Conservation (phyloP, 495 filamentous ascomycete genomes). For the Penicillium tannophilum region DNA sequence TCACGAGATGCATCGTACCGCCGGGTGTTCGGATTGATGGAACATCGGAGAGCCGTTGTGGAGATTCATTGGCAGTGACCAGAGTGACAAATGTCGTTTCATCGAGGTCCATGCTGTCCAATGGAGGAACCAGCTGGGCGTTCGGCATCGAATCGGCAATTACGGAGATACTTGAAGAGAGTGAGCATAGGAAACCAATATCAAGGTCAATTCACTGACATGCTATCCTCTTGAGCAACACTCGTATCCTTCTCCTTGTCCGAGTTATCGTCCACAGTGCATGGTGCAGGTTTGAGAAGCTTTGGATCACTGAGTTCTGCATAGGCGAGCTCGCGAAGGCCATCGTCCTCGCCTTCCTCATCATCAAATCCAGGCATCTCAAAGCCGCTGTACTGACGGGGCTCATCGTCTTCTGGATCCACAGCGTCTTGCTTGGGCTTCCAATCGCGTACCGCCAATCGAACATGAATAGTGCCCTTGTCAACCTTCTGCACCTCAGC, state of each 20-base stretch:
- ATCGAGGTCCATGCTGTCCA: conserved; percentile 28
- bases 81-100: conserved; percentile 29
- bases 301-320: conserved; percentile 63
- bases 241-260: conserved; percentile 17
- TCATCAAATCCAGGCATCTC: conserved; percentile 65
- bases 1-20: neutral
- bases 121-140: conserved; percentile 9
- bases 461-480: conserved; percentile 55
- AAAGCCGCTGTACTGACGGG: conserved; percentile 63
- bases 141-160: conserved; percentile 30
- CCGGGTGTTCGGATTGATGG: conserved; percentile 17
- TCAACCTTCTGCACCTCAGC: conserved; percentile 62
- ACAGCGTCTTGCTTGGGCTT: conserved; percentile 49
- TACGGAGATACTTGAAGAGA: conserved; percentile 36
- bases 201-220: conserved; percentile 46
- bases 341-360: conserved; percentile 56
- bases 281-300: conserved; percentile 49
- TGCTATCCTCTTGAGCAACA: conserved; percentile 40
- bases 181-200: conserved; percentile 37
- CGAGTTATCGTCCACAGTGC: conserved; percentile 8
- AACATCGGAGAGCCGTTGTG: conserved; percentile 14
- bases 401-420: conserved; percentile 51
- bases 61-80: conserved; percentile 18
- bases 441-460: conserved; percentile 71
- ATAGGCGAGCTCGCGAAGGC: conserved; percentile 53